A percentile compares a stretch with the other conserved stretches of the same genome.
These are phyloP conservation scores for Moniliophthora roreri DNA, from an alignment of 1,284 basidiomycete genomes.

Conservation along the genomic window DNA sequence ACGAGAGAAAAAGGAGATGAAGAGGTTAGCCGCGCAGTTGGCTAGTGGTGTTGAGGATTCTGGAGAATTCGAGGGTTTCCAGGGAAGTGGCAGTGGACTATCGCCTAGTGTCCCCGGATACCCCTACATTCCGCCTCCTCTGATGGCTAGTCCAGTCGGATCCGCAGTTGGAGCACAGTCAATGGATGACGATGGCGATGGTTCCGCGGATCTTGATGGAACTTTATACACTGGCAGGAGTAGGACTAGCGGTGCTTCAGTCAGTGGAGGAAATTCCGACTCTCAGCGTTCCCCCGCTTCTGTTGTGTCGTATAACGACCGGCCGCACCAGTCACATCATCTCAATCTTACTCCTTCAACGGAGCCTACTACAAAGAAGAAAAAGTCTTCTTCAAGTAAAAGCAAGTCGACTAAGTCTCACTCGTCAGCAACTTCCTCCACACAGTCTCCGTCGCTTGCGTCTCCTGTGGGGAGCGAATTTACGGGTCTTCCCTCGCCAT, in stretches of 20 bases:
- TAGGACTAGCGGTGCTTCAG: constrained; percentile 26
- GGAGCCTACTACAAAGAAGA: constrained; percentile 14
- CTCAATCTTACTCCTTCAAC: constrained; percentile 21
- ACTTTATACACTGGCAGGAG: constrained; percentile 46
- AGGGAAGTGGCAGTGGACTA: constrained; percentile 38
- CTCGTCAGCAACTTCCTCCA: constrained; percentile 26
- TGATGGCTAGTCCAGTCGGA: constrained; percentile 13
- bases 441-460: constrained; percentile 27
- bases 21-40: constrained; percentile 42
- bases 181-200: constrained; percentile 39
- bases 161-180: constrained; percentile 11
- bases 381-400: constrained; percentile 21
- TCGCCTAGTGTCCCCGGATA: neutral
- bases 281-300: constrained; percentile 40
- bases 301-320: constrained; percentile 45
- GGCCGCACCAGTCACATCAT: constrained; percentile 28
- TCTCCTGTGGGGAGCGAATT: constrained; percentile 22
- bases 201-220: constrained; percentile 61
- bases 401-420: constrained; percentile 26
- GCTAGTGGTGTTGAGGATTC: constrained; percentile 25
- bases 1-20: constrained; percentile 46
- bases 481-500: constrained; percentile 17
- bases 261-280: constrained; percentile 44
- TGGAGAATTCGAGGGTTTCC: constrained; percentile 59
- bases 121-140: constrained; percentile 8